Percentiles rank a stretch among this genome's conserved stretches.
Evolutionary conservation across 2,329 filamentous ascomycete genomes (phyloP).

Genomic region (Neocatenulostroma microsporum): DNA sequence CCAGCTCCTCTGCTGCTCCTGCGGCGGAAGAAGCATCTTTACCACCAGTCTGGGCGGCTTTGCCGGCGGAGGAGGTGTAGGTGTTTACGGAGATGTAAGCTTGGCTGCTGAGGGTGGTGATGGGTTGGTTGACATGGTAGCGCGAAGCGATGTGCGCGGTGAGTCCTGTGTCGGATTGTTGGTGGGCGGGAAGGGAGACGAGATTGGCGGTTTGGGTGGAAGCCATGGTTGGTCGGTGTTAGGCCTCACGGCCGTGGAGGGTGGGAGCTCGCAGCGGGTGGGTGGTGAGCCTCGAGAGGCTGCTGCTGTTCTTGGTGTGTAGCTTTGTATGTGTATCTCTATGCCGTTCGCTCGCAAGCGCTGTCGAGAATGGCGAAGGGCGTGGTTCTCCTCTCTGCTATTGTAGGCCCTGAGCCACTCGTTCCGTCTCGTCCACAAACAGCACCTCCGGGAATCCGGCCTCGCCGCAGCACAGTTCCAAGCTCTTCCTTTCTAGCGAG

Average conservation of each 20-base stretch:
- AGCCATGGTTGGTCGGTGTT: slow-evolving; percentile 19
- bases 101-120: slow-evolving; percentile 82
- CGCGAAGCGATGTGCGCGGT: slow-evolving; percentile 78
- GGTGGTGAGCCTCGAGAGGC: slow-evolving; percentile 6
- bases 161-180: slow-evolving; percentile 59
- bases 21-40: slow-evolving; percentile 89
- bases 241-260: slow-evolving; percentile 19
- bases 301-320: too few relatives aligned
- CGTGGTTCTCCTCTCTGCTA: too few relatives aligned
- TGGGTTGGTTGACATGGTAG: slow-evolving; percentile 85
- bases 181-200: slow-evolving; percentile 76
- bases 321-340: too few relatives aligned
- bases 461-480: too few relatives aligned
- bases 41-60: slow-evolving; percentile 79
- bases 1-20: slow-evolving; percentile 86
- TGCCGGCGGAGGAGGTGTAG: slow-evolving; percentile 80
- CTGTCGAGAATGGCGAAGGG: too few relatives aligned
- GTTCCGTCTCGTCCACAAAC: neutral
- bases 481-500: too few relatives aligned
- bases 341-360: too few relatives aligned
- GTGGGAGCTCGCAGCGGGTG: slow-evolving; percentile 4
- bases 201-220: slow-evolving; percentile 66
- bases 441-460: too few relatives aligned
- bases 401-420: neutral
- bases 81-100: slow-evolving; percentile 90